Conservation (phyloP, 441 rosid genomes). For the Populus tomentosa region DNA sequence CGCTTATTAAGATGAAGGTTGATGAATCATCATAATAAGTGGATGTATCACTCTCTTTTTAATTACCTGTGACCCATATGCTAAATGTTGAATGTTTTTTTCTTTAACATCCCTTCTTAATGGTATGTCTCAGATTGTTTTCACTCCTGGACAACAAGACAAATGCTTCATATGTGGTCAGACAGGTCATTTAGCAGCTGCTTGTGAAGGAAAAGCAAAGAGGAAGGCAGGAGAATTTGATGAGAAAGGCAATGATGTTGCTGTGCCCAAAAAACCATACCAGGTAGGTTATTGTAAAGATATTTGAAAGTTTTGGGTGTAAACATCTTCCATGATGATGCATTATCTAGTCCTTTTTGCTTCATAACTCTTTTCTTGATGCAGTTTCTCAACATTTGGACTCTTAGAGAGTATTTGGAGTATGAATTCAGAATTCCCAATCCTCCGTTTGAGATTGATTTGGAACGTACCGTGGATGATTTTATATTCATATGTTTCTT, state of each 20-base stretch:
- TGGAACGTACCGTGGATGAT: slow-evolving; percentile 93
- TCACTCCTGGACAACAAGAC: slow-evolving; percentile 87
- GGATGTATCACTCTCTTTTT: neutral
- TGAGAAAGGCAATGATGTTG: slow-evolving; percentile 69
- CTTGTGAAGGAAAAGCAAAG: slow-evolving; percentile 88
- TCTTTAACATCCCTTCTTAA: neutral
- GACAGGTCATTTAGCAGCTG: slow-evolving; percentile 83
- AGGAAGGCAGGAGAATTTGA: slow-evolving; percentile 88
- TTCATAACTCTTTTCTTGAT: slow-evolving; percentile 1
- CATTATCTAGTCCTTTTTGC: neutral
- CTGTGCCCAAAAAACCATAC: slow-evolving; percentile 74
- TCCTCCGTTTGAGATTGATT: slow-evolving; percentile 49
- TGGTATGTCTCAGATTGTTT: slow-evolving; percentile 58
- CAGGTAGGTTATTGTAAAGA: slow-evolving; percentile 46
- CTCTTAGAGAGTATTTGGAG: slow-evolving; percentile 90
- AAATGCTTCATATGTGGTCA: slow-evolving; percentile 98
- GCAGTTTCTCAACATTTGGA: slow-evolving; percentile 95
- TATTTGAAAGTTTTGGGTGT: slow-evolving; percentile 1
- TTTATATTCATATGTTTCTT: slow-evolving; percentile 98
- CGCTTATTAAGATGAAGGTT: neutral
- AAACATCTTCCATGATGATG: neutral
- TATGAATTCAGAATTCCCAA: slow-evolving; percentile 64
- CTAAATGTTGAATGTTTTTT: neutral
- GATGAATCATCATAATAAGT: neutral
- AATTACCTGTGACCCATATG: neutral